phyloP scores from a whole-genome alignment of 345 rosid species.

The Corchorus olitorius region DNA sequence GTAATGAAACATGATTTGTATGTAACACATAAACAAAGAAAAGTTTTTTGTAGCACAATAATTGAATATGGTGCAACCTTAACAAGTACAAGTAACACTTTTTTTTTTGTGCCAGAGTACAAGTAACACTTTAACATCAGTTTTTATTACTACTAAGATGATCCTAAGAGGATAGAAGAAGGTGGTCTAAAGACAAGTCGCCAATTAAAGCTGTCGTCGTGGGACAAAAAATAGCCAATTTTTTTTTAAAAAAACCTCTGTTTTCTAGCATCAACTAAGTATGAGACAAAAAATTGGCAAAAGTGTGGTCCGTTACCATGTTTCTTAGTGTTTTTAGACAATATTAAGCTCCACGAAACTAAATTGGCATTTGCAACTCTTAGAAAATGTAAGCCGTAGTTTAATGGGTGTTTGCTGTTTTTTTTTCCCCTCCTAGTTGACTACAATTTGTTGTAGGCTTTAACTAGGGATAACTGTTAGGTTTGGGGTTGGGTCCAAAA shows the following conservation, averaged over 20 bases:
- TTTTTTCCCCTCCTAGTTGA: neutral
- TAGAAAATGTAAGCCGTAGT: neutral
- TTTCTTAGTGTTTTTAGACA: neutral
- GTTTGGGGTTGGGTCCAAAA: neutral
- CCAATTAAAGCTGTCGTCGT: neutral
- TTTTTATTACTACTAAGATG: neutral
- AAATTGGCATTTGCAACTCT: neutral
- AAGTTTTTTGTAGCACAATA: too few relatives aligned
- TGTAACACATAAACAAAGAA: too few relatives aligned
- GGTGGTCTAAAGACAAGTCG: neutral
- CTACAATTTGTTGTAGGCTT: neutral
- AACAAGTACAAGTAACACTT: too few relatives aligned
- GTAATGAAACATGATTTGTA: too few relatives aligned
- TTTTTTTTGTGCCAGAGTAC: too few relatives aligned
- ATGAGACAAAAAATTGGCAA: neutral
- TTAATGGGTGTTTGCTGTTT: neutral
- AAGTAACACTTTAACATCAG: neutral
- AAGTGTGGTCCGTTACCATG: neutral
- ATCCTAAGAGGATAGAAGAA: neutral
- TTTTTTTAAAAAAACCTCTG: neutral
- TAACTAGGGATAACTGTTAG: neutral
- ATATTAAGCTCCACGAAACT: neutral
- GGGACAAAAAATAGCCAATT: neutral
- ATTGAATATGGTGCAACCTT: too few relatives aligned
- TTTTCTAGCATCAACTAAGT: neutral